A percentile compares a stretch with the other conserved stretches of the same genome.
Conservation (phyloP, 306 rosid species). For the Lathyrus oleraceus region DNA sequence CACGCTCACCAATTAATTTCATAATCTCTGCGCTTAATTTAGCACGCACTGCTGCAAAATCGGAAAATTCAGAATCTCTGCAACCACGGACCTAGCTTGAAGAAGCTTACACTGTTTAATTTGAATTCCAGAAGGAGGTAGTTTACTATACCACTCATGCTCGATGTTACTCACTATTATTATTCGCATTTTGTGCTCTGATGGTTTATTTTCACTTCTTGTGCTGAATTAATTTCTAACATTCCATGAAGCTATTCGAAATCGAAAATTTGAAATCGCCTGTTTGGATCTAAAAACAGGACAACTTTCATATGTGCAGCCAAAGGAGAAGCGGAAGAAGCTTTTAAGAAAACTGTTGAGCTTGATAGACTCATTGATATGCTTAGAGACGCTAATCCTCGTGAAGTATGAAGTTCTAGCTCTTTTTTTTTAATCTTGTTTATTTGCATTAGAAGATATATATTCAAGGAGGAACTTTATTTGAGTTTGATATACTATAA, state of each 20-base stretch:
- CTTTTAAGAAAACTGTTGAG: conserved; percentile 87
- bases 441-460: background rate
- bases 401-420: conserved; percentile 46
- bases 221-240: background rate
- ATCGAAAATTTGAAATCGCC: conserved; percentile 64
- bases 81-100: conserved; percentile 31
- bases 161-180: background rate
- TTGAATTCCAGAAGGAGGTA: conserved; percentile 53
- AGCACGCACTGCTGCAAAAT: conserved; percentile 31
- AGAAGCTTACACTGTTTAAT: conserved; percentile 41
- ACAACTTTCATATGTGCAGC: conserved; percentile 92
- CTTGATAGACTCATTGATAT: conserved; percentile 80
- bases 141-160: conserved; percentile 17
- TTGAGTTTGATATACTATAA: background rate
- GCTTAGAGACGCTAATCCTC: conserved; percentile 75
- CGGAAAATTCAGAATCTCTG: conserved; percentile 38
- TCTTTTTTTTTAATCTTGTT: background rate
- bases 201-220: conserved; percentile 6
- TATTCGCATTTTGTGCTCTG: conserved; percentile 2
- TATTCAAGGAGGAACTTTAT: background rate
- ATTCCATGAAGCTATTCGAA: conserved; percentile 33
- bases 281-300: conserved; percentile 88
- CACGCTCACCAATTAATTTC: background rate
- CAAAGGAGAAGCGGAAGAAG: conserved; percentile 83
- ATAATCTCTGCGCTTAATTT: background rate